phyloP scores from a whole-genome alignment of 768 basidiomycete species.

The Tylopilus sp. region DNA sequence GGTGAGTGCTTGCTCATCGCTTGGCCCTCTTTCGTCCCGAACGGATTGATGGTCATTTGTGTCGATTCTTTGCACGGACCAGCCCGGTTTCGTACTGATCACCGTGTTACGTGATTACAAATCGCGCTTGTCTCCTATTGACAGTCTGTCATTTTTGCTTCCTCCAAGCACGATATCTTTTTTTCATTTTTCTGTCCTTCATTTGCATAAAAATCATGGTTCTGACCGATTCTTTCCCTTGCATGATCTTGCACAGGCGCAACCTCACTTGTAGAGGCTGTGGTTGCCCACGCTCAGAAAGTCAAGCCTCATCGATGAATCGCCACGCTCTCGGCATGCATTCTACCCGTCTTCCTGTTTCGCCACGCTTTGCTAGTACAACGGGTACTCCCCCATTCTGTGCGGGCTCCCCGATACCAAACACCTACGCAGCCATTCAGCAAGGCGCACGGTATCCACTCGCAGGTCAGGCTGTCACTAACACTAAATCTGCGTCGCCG shows the following conservation, averaged over 20 bases:
- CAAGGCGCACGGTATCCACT: slow-evolving; percentile 27
- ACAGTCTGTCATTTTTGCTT: slow-evolving; percentile 7
- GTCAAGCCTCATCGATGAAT: slow-evolving; percentile 28
- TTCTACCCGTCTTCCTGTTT: slow-evolving; percentile 21
- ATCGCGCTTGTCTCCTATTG: slow-evolving; percentile 28
- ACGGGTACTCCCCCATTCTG: slow-evolving; percentile 16
- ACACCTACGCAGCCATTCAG: slow-evolving; percentile 23
- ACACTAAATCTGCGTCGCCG: slow-evolving; percentile 36
- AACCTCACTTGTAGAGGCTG: slow-evolving; percentile 77
- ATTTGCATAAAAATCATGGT: slow-evolving; percentile 28
- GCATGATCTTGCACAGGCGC: slow-evolving; percentile 58
- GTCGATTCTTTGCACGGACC: not conserved
- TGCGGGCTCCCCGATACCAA: slow-evolving; percentile 23
- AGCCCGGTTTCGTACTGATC: slow-evolving; percentile 16
- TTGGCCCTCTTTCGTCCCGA: not conserved
- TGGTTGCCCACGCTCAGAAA: slow-evolving; percentile 54
- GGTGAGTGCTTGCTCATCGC: slow-evolving; percentile 48
- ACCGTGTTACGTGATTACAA: slow-evolving; percentile 24
- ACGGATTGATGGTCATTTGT: not conserved
- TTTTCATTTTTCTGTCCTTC: not conserved
- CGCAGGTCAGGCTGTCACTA: slow-evolving; percentile 19
- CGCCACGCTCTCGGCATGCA: slow-evolving; percentile 28
- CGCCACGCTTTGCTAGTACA: slow-evolving; percentile 21
- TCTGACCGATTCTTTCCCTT: slow-evolving; percentile 47
- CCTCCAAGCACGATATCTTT: not conserved